Percentiles rank a stretch among this genome's conserved stretches.
Evolutionary conservation across 2,329 filamentous ascomycete genomes (phyloP).

Genomic region (Acrocalymma vagum): DNA sequence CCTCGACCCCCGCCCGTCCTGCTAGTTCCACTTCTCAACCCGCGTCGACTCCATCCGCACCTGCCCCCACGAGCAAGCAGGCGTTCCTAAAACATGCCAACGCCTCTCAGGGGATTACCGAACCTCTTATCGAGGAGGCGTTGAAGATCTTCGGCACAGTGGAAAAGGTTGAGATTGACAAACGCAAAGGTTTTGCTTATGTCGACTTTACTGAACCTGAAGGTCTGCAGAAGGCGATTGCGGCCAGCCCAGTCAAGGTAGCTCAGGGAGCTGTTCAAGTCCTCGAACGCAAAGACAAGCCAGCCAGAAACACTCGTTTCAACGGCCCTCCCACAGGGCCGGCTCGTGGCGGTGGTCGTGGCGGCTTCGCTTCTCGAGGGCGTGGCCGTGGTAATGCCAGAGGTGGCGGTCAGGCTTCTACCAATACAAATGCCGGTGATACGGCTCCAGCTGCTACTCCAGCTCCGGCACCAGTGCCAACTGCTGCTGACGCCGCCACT

Average conservation of each 20-base stretch:
- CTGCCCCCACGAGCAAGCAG: slow-evolving; percentile 58
- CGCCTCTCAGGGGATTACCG: slow-evolving; percentile 89
- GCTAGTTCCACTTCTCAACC: slow-evolving; percentile 13
- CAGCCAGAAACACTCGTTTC: slow-evolving; percentile 35
- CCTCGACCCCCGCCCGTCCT: slow-evolving; percentile 18
- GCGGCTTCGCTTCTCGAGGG: slow-evolving; percentile 43
- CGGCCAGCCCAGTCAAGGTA: slow-evolving; percentile 81
- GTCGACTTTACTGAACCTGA: slow-evolving; percentile 83
- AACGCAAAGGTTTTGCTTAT: slow-evolving; percentile 93
- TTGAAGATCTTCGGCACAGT: slow-evolving; percentile 79
- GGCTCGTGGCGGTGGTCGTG: slow-evolving; percentile 35
- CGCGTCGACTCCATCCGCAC: slow-evolving; percentile 23
- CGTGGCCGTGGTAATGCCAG: slow-evolving; percentile 43
- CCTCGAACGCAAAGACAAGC: slow-evolving; percentile 76
- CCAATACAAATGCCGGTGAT: slow-evolving; percentile 15
- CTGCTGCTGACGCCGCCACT: slow-evolving; percentile 18
- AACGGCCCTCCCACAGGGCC: slow-evolving; percentile 38
- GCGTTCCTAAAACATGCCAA: slow-evolving; percentile 69
- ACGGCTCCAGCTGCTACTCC: slow-evolving; percentile 16
- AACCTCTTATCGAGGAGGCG: slow-evolving; percentile 77
- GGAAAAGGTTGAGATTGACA: slow-evolving; percentile 87
- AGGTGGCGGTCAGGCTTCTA: slow-evolving; percentile 32
- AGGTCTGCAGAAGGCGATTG: slow-evolving; percentile 78
- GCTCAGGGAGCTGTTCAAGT: slow-evolving; percentile 89
- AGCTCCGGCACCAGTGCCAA: slow-evolving; percentile 13